These are phyloP conservation scores for Mortierella alpina DNA, from an alignment of 192 early-diverging fungal genomes.

Conservation along the genomic window DNA sequence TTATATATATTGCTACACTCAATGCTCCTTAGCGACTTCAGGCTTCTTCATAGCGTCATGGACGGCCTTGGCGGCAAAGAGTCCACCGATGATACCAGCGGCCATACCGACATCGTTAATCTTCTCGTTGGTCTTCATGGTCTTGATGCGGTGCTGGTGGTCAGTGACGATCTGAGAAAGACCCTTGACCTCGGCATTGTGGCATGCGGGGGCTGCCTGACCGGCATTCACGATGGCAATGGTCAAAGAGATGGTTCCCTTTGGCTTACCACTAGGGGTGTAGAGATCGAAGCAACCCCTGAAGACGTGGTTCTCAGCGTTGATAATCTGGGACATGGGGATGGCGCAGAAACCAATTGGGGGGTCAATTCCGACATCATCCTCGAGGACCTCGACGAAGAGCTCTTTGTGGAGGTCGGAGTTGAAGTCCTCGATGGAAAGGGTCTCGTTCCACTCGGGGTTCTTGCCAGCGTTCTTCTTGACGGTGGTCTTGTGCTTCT, in stretches of 20 bases:
- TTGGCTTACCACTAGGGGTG: slow-evolving; percentile 32
- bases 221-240: slow-evolving; percentile 37
- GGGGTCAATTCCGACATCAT: slow-evolving; percentile 30
- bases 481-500: slow-evolving; percentile 39
- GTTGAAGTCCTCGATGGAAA: slow-evolving; percentile 28
- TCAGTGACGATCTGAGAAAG: slow-evolving; percentile 34
- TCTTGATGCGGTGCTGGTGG: slow-evolving; percentile 46
- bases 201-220: slow-evolving; percentile 4
- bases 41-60: too few relatives aligned
- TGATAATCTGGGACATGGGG: slow-evolving; percentile 50
- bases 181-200: slow-evolving; percentile 13
- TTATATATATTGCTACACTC: too few relatives aligned
- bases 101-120: slow-evolving; percentile 41
- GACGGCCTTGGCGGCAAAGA: slow-evolving; percentile 16
- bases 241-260: slow-evolving; percentile 42
- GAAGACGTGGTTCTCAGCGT: slow-evolving; percentile 23
- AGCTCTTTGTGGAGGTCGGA: slow-evolving; percentile 42
- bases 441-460: slow-evolving; percentile 56
- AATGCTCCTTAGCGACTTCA: too few relatives aligned
- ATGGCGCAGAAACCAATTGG: slow-evolving; percentile 58
- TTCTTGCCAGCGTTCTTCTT: slow-evolving; percentile 55
- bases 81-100: slow-evolving; percentile 44
- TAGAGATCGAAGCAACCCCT: slow-evolving; percentile 50
- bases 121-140: slow-evolving; percentile 38
- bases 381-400: slow-evolving; percentile 54